phyloP scores from a whole-genome alignment of 306 rosid species.

The Glycine tomentella region DNA sequence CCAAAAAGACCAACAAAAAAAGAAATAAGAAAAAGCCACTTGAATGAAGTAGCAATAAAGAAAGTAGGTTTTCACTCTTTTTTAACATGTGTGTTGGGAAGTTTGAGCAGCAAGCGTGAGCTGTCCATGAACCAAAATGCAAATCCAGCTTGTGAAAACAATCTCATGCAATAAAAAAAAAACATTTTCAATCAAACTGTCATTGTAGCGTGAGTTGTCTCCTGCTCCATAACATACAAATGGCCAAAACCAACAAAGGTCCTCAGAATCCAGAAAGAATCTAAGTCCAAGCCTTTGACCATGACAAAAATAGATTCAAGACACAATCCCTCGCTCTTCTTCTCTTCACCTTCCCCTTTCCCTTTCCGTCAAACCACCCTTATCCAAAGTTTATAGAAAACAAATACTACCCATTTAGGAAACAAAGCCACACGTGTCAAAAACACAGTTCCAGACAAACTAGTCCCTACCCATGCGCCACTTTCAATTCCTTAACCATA shows the following conservation, averaged over 20 bases:
- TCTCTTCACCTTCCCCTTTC: slow-evolving; percentile 50
- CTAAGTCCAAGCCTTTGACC: slow-evolving; percentile 34
- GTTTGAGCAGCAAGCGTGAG: too few relatives aligned
- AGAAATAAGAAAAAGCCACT: not conserved
- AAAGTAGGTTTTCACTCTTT: not conserved
- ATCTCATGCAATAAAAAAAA: not conserved
- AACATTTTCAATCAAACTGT: not conserved
- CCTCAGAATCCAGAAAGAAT: not conserved
- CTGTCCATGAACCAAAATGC: not conserved
- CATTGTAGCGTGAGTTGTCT: slow-evolving; percentile 38
- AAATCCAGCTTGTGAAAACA: slow-evolving; percentile 43
- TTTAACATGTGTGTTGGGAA: slow-evolving; percentile 22
- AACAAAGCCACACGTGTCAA: slow-evolving; percentile 32
- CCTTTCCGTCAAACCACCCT: slow-evolving; percentile 47
- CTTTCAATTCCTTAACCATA: slow-evolving; percentile 40
- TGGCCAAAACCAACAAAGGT: too few relatives aligned
- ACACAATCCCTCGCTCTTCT: not conserved
- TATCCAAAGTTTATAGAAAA: slow-evolving; percentile 38
- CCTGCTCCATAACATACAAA: not conserved
- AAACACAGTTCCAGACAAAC: not conserved
- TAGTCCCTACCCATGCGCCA: slow-evolving; percentile 15
- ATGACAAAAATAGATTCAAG: not conserved
- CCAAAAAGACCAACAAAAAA: too few relatives aligned
- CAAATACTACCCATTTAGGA: not conserved
- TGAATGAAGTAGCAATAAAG: not conserved